phyloP scores from a whole-genome alignment of 805 yeast species.

The Suhomyces prunicola region DNA sequence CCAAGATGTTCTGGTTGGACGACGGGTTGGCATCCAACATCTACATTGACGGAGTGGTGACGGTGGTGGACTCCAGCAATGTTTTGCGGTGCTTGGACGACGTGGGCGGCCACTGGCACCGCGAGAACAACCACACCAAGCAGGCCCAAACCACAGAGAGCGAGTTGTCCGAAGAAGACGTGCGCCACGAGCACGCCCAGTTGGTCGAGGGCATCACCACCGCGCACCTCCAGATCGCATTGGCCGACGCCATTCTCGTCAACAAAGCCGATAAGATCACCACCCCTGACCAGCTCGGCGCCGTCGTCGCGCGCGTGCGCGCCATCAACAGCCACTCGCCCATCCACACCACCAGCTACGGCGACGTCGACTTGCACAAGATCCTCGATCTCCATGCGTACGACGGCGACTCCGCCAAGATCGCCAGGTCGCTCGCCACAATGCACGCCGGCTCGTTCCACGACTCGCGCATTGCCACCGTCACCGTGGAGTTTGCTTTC shows the following conservation, averaged over 20 bases:
- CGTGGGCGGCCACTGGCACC: slow-evolving; percentile 68
- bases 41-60: slow-evolving; percentile 85
- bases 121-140: slow-evolving; percentile 30
- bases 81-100: slow-evolving; percentile 67
- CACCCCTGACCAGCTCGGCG: slow-evolving; percentile 19
- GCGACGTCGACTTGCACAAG: slow-evolving; percentile 64
- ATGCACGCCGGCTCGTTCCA: slow-evolving; percentile 24
- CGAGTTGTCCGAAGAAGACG: slow-evolving; percentile 19
- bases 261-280: slow-evolving; percentile 67
- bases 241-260: slow-evolving; percentile 78
- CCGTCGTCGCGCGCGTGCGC: slow-evolving; percentile 38
- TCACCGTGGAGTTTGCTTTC: slow-evolving; percentile 43
- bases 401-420: slow-evolving; percentile 35
- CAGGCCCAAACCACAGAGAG: slow-evolving; percentile 14
- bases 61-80: slow-evolving; percentile 77
- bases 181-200: slow-evolving; percentile 30
- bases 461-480: slow-evolving; percentile 38
- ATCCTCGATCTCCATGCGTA: slow-evolving; percentile 81
- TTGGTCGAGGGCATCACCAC: slow-evolving; percentile 56
- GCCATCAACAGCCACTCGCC: slow-evolving; percentile 70
- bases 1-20: slow-evolving; percentile 96
- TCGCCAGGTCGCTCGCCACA: slow-evolving; percentile 13
- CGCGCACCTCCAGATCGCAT: slow-evolving; percentile 85
- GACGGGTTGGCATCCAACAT: slow-evolving; percentile 81
- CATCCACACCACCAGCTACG: slow-evolving; percentile 62